These are phyloP conservation scores for Naegleria gruberi DNA, from an alignment of 208 protist species.

Conservation along the genomic window DNA sequence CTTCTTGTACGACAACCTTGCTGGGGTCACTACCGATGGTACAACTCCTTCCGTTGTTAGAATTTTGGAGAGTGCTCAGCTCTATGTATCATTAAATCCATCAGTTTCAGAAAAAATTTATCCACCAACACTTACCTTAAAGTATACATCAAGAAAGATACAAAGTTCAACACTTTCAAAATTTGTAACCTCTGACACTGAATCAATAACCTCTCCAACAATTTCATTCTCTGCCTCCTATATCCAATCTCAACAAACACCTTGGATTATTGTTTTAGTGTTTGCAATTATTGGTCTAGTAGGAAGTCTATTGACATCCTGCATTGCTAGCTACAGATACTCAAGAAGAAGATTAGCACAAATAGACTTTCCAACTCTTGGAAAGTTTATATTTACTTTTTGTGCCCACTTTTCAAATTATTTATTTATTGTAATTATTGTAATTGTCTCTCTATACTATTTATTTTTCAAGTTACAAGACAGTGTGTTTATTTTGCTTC, in stretches of 20 bases:
- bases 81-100: background rate
- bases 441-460: background rate
- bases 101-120: background rate
- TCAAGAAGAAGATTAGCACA: background rate
- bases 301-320: background rate
- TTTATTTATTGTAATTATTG: background rate
- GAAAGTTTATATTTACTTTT: background rate
- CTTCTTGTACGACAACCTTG: conserved; percentile 25
- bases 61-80: background rate
- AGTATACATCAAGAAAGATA: conserved; percentile 4
- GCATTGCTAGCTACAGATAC: background rate
- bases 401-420: background rate
- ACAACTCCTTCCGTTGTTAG: conserved; percentile 8
- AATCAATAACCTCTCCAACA: background rate
- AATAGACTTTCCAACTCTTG: background rate
- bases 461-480: conserved; percentile 19
- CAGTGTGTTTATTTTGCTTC: background rate
- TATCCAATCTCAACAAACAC: background rate
- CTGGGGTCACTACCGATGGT: background rate
- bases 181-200: background rate
- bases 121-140: conserved; percentile 11
- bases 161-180: background rate
- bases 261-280: background rate
- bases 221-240: background rate
- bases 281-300: background rate